Evolutionary conservation across 208 protist species (phyloP), one percentile per base, ranked within the genome.

Genomic region (Acanthamoeba sp.): DNA sequence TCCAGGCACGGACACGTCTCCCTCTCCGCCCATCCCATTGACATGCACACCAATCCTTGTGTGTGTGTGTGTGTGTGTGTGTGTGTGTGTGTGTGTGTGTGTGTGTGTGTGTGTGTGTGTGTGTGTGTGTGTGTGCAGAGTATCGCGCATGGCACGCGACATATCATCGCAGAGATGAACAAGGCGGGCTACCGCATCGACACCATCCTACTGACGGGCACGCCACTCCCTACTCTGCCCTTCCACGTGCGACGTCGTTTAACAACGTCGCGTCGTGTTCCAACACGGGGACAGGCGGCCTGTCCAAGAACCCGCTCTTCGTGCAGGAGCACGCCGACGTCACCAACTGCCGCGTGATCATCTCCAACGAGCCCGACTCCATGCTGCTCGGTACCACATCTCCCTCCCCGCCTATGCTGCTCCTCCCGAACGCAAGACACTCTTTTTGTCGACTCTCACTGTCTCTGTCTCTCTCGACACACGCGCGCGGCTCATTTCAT

Each of bases 161-260:
- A 89, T 29, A 89, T 89, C 50, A 89, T 89, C 40, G 14, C 16
- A 12, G 80, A 42, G 48, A 89, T 89, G 80, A 89, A 89, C 80
- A 55, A 62, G 12, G 71, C 71, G 24, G 71, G 71, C 14, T 80
- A 80, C 40, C 32, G 24, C 32, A 80, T 80, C 32, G 18, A 27
- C 40, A 80, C 71, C 22, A 80, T 80, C 71, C 34, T 80, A 18
- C 71, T 80, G 3, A 80, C 71, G 0, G 71, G 71, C 36, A 22
- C 0, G 59, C 18, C 29, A 12, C 18, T 66, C n/a, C 59, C 34
- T 34, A 14, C n/a, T 34, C 59, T 55, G 6, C 48, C 16, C 16
- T 16, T 55, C 16, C 48, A 55, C 10, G 16, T 55, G n/a, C n/a
- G n/a, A n/a, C n/a, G n/a, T n/a, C n/a, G n/a, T n/a, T n/a, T n/a